phyloP scores from a whole-genome alignment of 164 flowering plant genomes.

The Chimonanthus praecox region DNA sequence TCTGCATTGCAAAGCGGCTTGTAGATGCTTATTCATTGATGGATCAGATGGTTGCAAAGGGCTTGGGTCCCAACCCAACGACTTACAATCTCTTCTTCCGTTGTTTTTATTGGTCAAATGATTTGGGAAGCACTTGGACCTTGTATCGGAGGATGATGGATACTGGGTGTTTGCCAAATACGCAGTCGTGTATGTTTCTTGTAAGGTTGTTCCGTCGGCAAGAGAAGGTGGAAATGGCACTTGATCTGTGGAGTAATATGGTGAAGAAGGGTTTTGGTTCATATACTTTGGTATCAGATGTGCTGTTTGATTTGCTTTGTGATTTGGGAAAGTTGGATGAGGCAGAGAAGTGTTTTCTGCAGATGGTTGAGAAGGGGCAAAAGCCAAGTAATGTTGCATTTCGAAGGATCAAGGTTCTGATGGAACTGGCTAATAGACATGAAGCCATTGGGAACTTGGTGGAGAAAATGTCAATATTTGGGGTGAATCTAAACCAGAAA shows the following conservation, averaged over 20 bases:
- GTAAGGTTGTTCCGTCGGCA: constrained; percentile 64
- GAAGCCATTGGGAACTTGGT: constrained; percentile 48
- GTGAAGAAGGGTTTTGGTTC: constrained; percentile 88
- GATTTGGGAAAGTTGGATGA: constrained; percentile 81
- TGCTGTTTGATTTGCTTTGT: constrained; percentile 82
- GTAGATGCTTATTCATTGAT: constrained; percentile 57
- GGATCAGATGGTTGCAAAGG: constrained; percentile 69
- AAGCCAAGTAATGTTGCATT: constrained; percentile 78
- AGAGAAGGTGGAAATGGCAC: constrained; percentile 78
- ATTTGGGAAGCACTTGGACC: constrained; percentile 55
- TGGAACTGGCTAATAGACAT: constrained; percentile 74
- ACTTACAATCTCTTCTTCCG: constrained; percentile 76
- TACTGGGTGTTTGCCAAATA: constrained; percentile 69
- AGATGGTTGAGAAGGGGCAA: constrained; percentile 85
- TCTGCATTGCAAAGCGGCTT: constrained; percentile 76
- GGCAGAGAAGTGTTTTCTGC: constrained; percentile 76
- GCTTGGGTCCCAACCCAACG: constrained; percentile 70
- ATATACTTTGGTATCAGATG: constrained; percentile 70
- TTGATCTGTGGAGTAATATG: constrained; percentile 82
- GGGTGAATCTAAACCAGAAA: not conserved
- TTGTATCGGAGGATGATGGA: constrained; percentile 71
- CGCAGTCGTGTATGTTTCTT: constrained; percentile 87
- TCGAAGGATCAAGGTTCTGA: constrained; percentile 79
- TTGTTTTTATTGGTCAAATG: constrained; percentile 62
- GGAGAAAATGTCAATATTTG: constrained; percentile 57